Percentiles rank a stretch among this genome's conserved stretches.
These are phyloP conservation scores for Mycena alexandri DNA, from an alignment of 768 basidiomycete genomes.

Conservation along the genomic window DNA sequence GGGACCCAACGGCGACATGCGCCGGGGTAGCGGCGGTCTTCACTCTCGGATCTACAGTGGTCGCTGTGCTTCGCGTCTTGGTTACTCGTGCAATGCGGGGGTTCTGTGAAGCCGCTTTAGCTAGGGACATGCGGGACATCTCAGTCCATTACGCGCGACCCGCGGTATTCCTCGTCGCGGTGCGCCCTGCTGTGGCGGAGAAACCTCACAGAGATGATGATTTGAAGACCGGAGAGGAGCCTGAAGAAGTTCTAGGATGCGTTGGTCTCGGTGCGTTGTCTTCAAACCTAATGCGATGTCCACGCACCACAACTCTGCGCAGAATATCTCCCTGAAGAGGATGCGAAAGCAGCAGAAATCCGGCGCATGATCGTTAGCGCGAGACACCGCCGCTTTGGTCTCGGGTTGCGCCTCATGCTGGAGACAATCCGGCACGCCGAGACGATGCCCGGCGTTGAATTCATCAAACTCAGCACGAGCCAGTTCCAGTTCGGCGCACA, in stretches of 20 bases:
- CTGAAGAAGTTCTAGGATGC: constrained; percentile 33
- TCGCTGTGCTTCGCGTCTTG: too few relatives aligned
- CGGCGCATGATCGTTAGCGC: constrained; percentile 45
- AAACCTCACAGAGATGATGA: not conserved
- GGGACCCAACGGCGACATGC: too few relatives aligned
- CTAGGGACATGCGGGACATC: too few relatives aligned
- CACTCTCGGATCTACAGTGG: too few relatives aligned
- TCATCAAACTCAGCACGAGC: constrained; percentile 15
- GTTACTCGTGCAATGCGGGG: too few relatives aligned
- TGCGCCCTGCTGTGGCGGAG: too few relatives aligned
- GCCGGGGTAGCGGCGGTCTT: too few relatives aligned
- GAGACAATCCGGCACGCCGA: constrained; percentile 38
- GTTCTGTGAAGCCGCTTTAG: too few relatives aligned
- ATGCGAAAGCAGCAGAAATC: constrained; percentile 38
- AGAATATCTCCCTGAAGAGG: constrained; percentile 31
- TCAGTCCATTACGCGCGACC: too few relatives aligned
- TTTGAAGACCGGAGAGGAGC: too few relatives aligned
- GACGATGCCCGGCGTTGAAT: constrained; percentile 1
- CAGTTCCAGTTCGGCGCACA: constrained; percentile 11
- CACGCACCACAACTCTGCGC: not conserved
- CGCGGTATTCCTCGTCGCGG: too few relatives aligned
- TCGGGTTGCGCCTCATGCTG: constrained; percentile 38
- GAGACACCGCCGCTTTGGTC: constrained; percentile 38
- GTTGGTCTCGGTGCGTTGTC: constrained; percentile 38
- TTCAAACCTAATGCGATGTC: not conserved